Base-by-base conservation (phyloP, 345 rosid genomes). In the Clarkia xantiana region DNA sequence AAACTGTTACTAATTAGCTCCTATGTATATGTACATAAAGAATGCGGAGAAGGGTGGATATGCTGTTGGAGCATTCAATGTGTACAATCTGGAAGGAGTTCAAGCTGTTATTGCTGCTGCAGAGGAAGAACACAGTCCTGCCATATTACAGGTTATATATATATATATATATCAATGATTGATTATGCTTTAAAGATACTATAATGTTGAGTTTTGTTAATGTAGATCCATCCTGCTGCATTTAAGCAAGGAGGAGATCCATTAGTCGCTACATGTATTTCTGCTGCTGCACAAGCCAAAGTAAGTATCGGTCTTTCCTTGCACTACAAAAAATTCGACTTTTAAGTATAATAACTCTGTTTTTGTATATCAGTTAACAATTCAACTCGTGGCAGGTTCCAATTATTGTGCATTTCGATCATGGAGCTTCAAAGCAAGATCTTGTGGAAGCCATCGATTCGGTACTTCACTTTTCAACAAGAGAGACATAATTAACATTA, bases 51-150 rank as follows among this genome's bases (percentile, higher is more conserved):
- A 65, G 36, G 97, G 79, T 63, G 76, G 83, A 54, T 90, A 85
- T 77, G 95, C 97, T 36, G 69, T 90, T 60, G 97, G 97, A 49
- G 97, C 97, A 62, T 90, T 90, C 71, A 90, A 90, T 51, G 94
- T 90, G 52, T 90, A 90, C 62, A 90, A 85, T 69, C 57, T 90
- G 69, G 97, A 90, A 74, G 97, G 97, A 67, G 71, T 85, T 42
- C 74, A 78, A 65, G 97, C 97, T 53, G 95, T 90, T 63, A 76
- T 90, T 59, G 78, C 90, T 71, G 97, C 97, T 36, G 97, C 97
- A 45, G 97, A 82, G 81, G 84, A 79, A 65, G 87, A 85, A 77
- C 67, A 59, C 14, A 85, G 95, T 62, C 97, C 97, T 54, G 97
- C 95, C 62, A 90, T 90, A 58, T 69, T 90, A 59, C 97, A 90